phyloP scores from a whole-genome alignment of 495 filamentous ascomycete genomes.

The Neurospora cerealis region DNA sequence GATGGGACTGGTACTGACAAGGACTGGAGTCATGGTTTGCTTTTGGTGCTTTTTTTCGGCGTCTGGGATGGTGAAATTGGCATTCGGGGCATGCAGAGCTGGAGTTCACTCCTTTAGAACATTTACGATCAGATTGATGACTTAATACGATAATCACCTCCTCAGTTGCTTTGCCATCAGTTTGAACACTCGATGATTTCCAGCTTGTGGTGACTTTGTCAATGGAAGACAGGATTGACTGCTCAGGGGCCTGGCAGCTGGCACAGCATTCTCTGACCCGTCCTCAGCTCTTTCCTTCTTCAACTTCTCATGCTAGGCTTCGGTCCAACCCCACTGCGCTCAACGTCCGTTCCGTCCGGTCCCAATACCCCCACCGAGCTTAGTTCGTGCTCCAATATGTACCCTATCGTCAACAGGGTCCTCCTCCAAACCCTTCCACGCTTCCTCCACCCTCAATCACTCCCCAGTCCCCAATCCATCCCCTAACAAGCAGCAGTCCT shows the following conservation, averaged over 20 bases:
- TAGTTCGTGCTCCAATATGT: too few species aligned
- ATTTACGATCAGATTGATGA: neutral
- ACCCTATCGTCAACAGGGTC: too few species aligned
- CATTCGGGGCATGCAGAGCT: neutral
- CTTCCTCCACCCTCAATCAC: too few species aligned
- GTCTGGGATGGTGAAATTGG: neutral
- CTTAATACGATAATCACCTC: neutral
- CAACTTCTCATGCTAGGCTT: neutral
- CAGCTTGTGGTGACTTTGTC: too few species aligned
- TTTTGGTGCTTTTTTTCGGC: neutral
- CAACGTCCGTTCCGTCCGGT: too few species aligned
- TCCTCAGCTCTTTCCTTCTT: neutral
- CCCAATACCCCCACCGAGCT: too few species aligned
- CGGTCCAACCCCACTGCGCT: too few species aligned
- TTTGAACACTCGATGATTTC: neutral
- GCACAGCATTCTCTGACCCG: neutral
- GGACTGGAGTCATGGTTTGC: neutral
- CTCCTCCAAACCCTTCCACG: neutral
- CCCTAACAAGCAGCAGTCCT: constrained; percentile 13
- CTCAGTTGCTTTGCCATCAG: neutral
- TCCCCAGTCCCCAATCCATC: neutral
- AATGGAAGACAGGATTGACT: neutral
- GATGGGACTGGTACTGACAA: neutral
- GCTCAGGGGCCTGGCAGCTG: too few species aligned
- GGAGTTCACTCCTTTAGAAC: neutral